phyloP scores from a whole-genome alignment of 257 asterid species.

The Oldenlandia corymbosa region DNA sequence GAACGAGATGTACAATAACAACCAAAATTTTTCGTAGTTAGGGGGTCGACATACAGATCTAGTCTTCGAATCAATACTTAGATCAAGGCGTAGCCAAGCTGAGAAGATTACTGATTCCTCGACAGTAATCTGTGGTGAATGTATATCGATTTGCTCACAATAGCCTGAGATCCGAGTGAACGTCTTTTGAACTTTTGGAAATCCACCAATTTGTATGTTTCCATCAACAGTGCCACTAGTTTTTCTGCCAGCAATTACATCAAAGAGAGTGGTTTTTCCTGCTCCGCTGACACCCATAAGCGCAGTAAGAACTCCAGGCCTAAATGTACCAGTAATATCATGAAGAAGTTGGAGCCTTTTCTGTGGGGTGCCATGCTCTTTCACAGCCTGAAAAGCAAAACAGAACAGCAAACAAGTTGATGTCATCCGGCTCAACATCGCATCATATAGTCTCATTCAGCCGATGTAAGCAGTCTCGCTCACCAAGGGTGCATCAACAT shows the following conservation, averaged over 20 bases:
- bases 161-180: slow-evolving; percentile 51
- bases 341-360: slow-evolving; percentile 43
- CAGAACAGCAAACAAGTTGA: neutral
- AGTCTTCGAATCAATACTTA: slow-evolving; percentile 33
- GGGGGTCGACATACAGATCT: slow-evolving; percentile 28
- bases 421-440: neutral
- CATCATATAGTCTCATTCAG: neutral
- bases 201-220: slow-evolving; percentile 45
- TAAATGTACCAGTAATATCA: slow-evolving; percentile 46
- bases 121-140: slow-evolving; percentile 52
- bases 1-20: neutral
- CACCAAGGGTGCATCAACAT: slow-evolving; percentile 45
- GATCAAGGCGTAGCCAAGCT: slow-evolving; percentile 56
- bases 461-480: neutral
- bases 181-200: slow-evolving; percentile 52
- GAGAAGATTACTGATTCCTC: slow-evolving; percentile 54
- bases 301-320: slow-evolving; percentile 60
- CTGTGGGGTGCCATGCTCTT: slow-evolving; percentile 41
- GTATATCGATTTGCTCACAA: slow-evolving; percentile 56
- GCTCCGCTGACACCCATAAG: slow-evolving; percentile 68
- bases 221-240: slow-evolving; percentile 50
- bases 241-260: slow-evolving; percentile 61
- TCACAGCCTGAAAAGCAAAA: slow-evolving; percentile 40
- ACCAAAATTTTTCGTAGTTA: neutral
- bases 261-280: slow-evolving; percentile 61